Percentiles rank a stretch among this genome's conserved stretches.
Conservation (phyloP, 2,329 filamentous ascomycete genomes). For the Pseudogymnoascus sp. region DNA sequence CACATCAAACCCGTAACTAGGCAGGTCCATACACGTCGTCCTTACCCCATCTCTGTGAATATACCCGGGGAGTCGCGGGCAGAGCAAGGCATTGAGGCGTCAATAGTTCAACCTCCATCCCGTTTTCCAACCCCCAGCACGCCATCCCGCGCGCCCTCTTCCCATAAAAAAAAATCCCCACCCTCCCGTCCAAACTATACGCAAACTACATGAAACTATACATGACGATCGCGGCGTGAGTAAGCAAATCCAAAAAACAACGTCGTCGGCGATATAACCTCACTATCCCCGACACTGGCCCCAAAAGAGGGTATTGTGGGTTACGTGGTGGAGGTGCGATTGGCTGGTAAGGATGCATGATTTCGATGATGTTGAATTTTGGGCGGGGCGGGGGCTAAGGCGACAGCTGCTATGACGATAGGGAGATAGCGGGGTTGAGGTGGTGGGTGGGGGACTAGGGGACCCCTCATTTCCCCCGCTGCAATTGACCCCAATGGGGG, state of each 20-base stretch:
- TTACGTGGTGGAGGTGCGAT: neutral
- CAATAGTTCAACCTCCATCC: too few relatives aligned
- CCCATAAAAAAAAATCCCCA: neutral
- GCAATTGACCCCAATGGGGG: neutral
- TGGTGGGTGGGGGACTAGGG: too few relatives aligned
- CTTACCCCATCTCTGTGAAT: neutral
- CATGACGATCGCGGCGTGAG: neutral
- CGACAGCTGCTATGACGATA: neutral
- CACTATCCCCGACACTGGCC: neutral
- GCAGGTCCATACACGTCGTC: neutral
- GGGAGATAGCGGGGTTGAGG: neutral
- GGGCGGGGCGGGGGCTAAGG: neutral
- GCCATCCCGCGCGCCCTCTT: neutral
- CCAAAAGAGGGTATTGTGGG: neutral
- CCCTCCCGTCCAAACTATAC: neutral
- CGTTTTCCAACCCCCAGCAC: neutral
- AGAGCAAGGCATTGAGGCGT: too few relatives aligned
- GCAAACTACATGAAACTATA: neutral
- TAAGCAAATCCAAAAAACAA: neutral
- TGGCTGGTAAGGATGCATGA: neutral
- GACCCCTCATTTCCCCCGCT: neutral
- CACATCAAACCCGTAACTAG: neutral
- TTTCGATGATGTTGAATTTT: neutral
- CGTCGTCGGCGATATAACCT: neutral
- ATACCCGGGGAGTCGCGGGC: constrained; percentile 1